phyloP scores from a whole-genome alignment of 768 basidiomycete genomes.

The Collybiopsis confluens region DNA sequence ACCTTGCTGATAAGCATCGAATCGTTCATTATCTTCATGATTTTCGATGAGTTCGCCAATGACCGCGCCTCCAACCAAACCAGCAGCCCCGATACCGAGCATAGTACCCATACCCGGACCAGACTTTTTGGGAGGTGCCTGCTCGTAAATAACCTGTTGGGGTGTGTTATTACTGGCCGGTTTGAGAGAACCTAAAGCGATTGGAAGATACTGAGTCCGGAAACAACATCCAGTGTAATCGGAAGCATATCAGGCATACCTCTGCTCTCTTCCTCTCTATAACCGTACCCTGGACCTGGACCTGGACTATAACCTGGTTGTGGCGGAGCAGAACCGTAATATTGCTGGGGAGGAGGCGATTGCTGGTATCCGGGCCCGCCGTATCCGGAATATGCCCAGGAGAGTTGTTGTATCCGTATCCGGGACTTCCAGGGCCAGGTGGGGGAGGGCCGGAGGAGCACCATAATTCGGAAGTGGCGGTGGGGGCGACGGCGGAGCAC shows the following conservation, averaged over 20 bases:
- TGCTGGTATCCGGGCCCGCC: conserved; percentile 20
- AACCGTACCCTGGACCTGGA: conserved; percentile 15
- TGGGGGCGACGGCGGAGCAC: conserved; percentile 31
- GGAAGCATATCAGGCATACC: conserved; percentile 17
- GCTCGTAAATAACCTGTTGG: conserved; percentile 31
- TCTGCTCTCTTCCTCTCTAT: conserved; percentile 17
- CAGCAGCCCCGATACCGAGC: conserved; percentile 45
- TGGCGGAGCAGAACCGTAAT: conserved; percentile 18
- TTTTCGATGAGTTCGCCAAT: conserved; percentile 48
- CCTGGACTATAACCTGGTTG: conserved; percentile 17
- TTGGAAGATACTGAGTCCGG: neutral
- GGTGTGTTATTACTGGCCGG: conserved; percentile 26
- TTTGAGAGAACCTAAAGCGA: conserved; percentile 27
- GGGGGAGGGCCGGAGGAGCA: conserved; percentile 24
- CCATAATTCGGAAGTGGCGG: conserved; percentile 36
- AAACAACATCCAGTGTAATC: neutral
- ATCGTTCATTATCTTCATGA: conserved; percentile 5
- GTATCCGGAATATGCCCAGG: conserved; percentile 24
- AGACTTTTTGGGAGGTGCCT: conserved; percentile 36
- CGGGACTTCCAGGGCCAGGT: conserved; percentile 11
- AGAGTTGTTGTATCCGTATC: conserved; percentile 23
- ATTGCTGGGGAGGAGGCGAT: conserved; percentile 20
- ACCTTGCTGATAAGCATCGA: conserved; percentile 10
- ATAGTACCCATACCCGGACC: conserved; percentile 49
- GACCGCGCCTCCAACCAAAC: conserved; percentile 60